Evolutionary conservation across 371 early-diverging fungal species (phyloP), one percentile per base, ranked within the genome.

Genomic region (Coemansia linderi): DNA sequence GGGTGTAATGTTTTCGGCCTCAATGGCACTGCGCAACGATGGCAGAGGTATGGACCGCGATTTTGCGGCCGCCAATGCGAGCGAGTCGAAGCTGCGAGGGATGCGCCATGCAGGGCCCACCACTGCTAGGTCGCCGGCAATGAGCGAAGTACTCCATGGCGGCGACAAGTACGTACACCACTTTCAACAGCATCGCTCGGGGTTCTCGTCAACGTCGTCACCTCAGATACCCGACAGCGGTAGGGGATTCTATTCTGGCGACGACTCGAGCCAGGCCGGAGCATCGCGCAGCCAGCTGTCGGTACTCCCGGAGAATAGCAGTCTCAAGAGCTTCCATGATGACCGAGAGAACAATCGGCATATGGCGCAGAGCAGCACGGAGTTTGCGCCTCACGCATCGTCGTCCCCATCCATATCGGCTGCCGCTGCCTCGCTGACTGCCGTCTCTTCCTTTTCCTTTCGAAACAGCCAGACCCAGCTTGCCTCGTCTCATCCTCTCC

Each of bases 401-500:
- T 68, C 66, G 41, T 65, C 71, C 57, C 66, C 59, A 68, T 68
- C 73, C 13, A 68, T 71, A 38, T 71, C 71, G 37, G 59, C 57
- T 12, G 60, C 67, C 15, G 76, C 76, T 31, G 68, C 68, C 17
- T 72, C 76, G 69, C 60, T 72, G 38, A 68, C 72, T 6, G 76
- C 68, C 13, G 76, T 65, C 31, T 71, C 75, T 48, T 71, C 76
- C 57, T 72, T 75, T 58, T 72, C 76, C 40, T 75, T 75, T 43
- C 39, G 72, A 59, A 75, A 75, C 76, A 61, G 62, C 72, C 66
- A 67, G 68, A 50, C 50, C 4, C 50, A 50, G 50, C 27, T 50
- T n/a, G 50, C 50, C 61, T 50, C 50, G 50, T 50, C 50, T 50
- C 50, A 50, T 50, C 50, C 50, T 50, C 50, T 50, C 27, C 50